A percentile compares a stretch with the other conserved stretches of the same genome.
Conservation (phyloP, 495 filamentous ascomycete genomes). For the Wilcoxina mikolae region DNA sequence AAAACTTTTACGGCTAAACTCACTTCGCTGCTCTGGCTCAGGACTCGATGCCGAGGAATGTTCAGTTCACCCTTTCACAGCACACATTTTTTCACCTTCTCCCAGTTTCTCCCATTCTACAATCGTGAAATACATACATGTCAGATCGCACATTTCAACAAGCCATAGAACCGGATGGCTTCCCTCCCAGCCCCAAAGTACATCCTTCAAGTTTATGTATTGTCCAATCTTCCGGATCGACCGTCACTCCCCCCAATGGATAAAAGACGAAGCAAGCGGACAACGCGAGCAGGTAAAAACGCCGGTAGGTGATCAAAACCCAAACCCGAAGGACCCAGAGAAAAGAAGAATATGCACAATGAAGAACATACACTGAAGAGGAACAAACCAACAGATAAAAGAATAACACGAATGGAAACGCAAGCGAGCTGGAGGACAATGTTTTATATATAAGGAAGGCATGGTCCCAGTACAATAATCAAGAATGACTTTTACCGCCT, state of each 20-base stretch:
- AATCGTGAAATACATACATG: too few species aligned
- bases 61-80: background rate
- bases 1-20: too few species aligned
- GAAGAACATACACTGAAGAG: background rate
- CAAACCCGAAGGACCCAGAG: background rate
- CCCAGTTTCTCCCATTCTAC: background rate
- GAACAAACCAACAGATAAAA: background rate
- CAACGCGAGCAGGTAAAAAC: constrained; percentile 2
- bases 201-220: background rate
- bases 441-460: too few species aligned
- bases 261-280: background rate
- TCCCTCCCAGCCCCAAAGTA: background rate
- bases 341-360: constrained; percentile 1
- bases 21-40: too few species aligned
- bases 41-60: too few species aligned
- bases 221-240: background rate
- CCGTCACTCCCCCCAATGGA: background rate
- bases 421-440: too few species aligned
- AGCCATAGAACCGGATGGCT: too few species aligned
- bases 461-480: too few species aligned
- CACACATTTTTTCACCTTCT: background rate
- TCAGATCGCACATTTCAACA: too few species aligned
- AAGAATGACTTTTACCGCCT: too few species aligned
- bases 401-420: background rate
- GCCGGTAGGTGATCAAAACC: background rate